Evolutionary conservation across 208 protist species (phyloP), one percentile per base, ranked within the genome.

Genomic region (Trichomonas gallinae): DNA sequence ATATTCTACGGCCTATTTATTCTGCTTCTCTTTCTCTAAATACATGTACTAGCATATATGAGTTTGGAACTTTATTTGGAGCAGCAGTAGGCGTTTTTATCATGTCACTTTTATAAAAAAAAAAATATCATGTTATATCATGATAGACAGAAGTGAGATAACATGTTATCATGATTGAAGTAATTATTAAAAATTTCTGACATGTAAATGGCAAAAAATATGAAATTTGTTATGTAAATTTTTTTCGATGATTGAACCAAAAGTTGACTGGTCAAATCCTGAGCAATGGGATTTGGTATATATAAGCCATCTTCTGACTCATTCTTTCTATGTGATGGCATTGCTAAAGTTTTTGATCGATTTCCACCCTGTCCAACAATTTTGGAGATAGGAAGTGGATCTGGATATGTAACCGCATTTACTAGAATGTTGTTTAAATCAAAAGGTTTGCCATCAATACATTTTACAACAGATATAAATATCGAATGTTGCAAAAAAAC

Each of bases 381-480:
- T 38, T 51, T 93, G 15, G 87, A 93, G 38, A 38, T 93, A 38
- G 87, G 87, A 40, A 51, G 44, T 51, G 87, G 87, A 23, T 93
- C 87, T 34, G 87, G 87, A 38, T 93, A 93, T 51, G 87, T 93
- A 48, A 93, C 87, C 0, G 87, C 87, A 38, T 93, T 49, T 51
- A 26, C 44, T 17, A 44, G 13, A 15, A 48, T 42, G 26, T 38
- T 93, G 4, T 38, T 93, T 9, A 93, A 93, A 58, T 42, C n/a
- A 2, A 93, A 44, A 34, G 44, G 44, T 38, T 17, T 48, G 10
- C 42, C 17, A 34, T 48, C 44, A 38, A 93, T 93, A 36, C 40
- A 93, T 51, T 58, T 93, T 93, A 93, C 87, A 93, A 93, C 87
- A 51, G 87, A 93, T 51, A 51, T 93, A 17, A 93, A 93, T 93